phyloP scores from a whole-genome alignment of 2,329 filamentous ascomycete genomes.

The Pezicula neosporulosa region DNA sequence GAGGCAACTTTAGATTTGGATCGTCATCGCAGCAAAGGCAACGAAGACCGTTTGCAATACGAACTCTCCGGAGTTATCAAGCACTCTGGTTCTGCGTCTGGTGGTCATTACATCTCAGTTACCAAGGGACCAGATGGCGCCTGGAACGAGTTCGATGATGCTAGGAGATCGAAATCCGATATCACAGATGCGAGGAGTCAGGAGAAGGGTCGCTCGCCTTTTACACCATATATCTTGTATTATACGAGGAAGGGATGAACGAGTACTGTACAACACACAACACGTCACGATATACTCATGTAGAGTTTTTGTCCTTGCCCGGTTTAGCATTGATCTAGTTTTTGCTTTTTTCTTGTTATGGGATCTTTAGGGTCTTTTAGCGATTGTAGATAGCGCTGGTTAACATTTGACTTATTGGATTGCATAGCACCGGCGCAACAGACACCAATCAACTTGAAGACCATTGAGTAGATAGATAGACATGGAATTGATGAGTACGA shows the following conservation, averaged over 20 bases:
- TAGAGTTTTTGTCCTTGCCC: too few species aligned
- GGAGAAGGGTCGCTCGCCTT: neutral
- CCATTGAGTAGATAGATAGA: too few species aligned
- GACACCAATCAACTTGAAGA: too few species aligned
- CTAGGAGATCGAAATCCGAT: neutral
- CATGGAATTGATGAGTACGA: too few species aligned
- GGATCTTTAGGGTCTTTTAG: too few species aligned
- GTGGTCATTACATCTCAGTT: slow-evolving; percentile 18
- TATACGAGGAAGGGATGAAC: slow-evolving; percentile 8
- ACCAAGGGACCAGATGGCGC: slow-evolving; percentile 8
- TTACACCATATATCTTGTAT: slow-evolving; percentile 15
- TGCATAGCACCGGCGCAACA: too few species aligned
- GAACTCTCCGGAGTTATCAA: slow-evolving; percentile 26
- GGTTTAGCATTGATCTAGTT: too few species aligned
- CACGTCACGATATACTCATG: neutral
- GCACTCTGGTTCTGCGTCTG: slow-evolving; percentile 15
- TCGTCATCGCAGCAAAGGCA: slow-evolving; percentile 11
- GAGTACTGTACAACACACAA: neutral
- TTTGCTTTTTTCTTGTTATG: too few species aligned
- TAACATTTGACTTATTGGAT: too few species aligned
- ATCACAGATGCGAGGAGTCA: slow-evolving; percentile 1
- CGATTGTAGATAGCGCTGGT: too few species aligned
- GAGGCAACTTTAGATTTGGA: slow-evolving; percentile 19
- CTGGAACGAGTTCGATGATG: slow-evolving; percentile 18
- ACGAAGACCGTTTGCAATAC: slow-evolving; percentile 17